Evolutionary conservation across 768 basidiomycete genomes (phyloP), one percentile per base, ranked within the genome.

Genomic region (Russula brevipes): DNA sequence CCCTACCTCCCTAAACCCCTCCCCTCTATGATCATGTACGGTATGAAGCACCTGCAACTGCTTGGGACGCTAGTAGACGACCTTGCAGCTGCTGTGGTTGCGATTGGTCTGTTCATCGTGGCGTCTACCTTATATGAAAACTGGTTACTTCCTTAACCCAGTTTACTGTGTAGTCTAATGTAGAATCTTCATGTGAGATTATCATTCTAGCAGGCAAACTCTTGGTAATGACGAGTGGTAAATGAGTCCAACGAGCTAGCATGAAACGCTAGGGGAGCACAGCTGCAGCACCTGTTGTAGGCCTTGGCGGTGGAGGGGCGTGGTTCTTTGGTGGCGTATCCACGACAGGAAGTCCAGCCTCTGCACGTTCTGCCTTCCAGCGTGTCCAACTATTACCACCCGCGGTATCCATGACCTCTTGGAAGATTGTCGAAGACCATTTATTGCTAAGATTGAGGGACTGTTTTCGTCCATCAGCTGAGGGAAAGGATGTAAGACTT

Each of bases 31-130:
- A 81, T 91, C 63, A 76, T 81, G 53, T 84, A 85, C 61, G 79
- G 76, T 2, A 70, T 89, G 63, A 86, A 84, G 64, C 91, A 92
- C 74, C 61, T 87, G 31, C 83, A 84, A 62, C 84, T 93, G 80
- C 83, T 80, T 8, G 80, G 82, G 1, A 70, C 82, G 31, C 81
- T 91, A 70, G 71, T 90, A 31, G 86, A 93, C 64, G 91, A 91
- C 67, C 72, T 93, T 0, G 82, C 89, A 2, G 83, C 82, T 1
- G 70, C 88, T 4, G 70, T 92, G 6, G 83, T 92, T n/a, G 88
- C 85, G 2, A 71, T 92, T 7, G 91, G 90, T 6, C 70, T 92
- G 63, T 75, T 87, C 31, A 73, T 89, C 12, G 61, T 35, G 1
- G 36, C 50, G 5, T 59, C 67, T 4, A 44, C 24, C 5, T 46